These are phyloP conservation scores for Citrullus colocynthis DNA, from an alignment of 306 rosid genomes.

Conservation along the genomic window DNA sequence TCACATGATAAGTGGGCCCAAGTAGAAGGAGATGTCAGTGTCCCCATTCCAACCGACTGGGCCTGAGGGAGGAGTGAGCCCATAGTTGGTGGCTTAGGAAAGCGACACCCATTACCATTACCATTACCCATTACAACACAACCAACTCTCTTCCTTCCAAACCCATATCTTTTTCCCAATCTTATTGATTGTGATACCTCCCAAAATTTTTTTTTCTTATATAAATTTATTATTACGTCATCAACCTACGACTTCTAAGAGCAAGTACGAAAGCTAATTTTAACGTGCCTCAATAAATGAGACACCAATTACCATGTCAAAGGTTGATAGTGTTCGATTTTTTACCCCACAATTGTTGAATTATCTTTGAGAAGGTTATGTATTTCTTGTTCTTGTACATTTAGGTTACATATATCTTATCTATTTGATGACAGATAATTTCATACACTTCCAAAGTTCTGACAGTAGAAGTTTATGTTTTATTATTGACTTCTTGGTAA, in stretches of 20 bases:
- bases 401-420: background rate
- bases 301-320: too few relatives aligned
- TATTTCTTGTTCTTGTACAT: background rate
- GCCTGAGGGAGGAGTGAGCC: conserved; percentile 23
- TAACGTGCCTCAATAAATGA: too few relatives aligned
- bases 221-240: background rate
- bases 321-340: too few relatives aligned
- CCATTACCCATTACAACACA: conserved; percentile 12
- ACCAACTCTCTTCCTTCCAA: conserved; percentile 11
- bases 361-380: background rate
- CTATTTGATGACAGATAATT: background rate
- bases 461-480: background rate
- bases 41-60: conserved; percentile 43
- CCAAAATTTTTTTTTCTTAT: background rate
- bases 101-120: conserved; percentile 18
- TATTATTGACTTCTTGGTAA: too few relatives aligned
- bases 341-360: background rate
- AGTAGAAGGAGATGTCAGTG: conserved; percentile 7
- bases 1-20: conserved; percentile 15
- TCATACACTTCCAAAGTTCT: too few relatives aligned
- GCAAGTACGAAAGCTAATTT: too few relatives aligned
- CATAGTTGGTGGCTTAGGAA: conserved; percentile 32
- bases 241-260: background rate
- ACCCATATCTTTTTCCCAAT: conserved; percentile 23
- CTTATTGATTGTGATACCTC: conserved; percentile 29